A percentile compares a stretch with the other conserved stretches of the same genome.
Evolutionary conservation across 148 eudicot genomes (phyloP).

Genomic region (Camellia japonica): DNA sequence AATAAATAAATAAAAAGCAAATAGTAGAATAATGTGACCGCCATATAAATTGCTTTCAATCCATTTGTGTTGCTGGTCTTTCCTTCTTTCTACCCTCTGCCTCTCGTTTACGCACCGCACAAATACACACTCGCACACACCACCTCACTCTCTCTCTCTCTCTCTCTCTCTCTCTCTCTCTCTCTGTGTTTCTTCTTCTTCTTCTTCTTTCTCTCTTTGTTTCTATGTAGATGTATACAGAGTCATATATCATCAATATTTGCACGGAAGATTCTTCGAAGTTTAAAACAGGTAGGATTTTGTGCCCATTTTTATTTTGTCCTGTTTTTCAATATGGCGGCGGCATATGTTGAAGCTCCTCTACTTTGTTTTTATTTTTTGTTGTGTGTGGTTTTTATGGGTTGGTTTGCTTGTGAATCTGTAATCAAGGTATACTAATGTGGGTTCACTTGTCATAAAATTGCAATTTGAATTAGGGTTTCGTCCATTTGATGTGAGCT

Average conservation of each 20-base stretch:
- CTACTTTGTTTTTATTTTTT: neutral
- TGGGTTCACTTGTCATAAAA: neutral
- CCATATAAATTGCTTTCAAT: slow-evolving; percentile 17
- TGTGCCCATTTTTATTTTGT: neutral
- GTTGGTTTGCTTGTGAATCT: neutral
- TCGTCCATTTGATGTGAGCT: neutral
- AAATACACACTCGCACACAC: neutral
- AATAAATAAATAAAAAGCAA: neutral
- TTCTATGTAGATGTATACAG: neutral
- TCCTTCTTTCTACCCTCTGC: slow-evolving; percentile 15
- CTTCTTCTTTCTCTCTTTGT: neutral
- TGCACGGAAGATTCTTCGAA: neutral
- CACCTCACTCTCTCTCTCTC: neutral
- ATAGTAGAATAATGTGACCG: slow-evolving; percentile 13
- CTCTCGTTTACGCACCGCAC: slow-evolving; percentile 7
- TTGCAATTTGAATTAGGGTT: slow-evolving; percentile 7
- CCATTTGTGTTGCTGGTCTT: slow-evolving; percentile 10
- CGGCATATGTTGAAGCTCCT: neutral
- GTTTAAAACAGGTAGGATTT: neutral
- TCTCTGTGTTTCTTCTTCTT: neutral
- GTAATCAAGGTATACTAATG: neutral
- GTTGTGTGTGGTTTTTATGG: neutral
- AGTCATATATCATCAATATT: neutral
- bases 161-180: neutral
- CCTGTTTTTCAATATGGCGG: neutral